Conservation (phyloP, 2,329 filamentous ascomycete species). For the Fusarium citri region DNA sequence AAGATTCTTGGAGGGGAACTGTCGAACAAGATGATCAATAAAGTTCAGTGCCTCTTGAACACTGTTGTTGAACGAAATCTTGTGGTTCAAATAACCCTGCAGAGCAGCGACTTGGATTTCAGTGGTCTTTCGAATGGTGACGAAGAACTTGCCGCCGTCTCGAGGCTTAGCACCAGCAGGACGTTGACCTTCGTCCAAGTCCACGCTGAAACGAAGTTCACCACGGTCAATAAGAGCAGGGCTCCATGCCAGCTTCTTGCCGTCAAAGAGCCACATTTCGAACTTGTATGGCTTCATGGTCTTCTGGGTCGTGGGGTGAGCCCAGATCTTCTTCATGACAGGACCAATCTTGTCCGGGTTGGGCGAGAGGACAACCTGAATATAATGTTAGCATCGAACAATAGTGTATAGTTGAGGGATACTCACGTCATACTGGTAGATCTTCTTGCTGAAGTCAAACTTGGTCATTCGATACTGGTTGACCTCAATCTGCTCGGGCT, state of each 20-base stretch:
- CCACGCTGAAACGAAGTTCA: slow-evolving; percentile 69
- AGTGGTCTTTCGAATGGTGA: slow-evolving; percentile 74
- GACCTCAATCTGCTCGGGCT: slow-evolving; percentile 65
- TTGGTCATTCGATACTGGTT: slow-evolving; percentile 80
- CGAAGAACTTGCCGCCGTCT: slow-evolving; percentile 63
- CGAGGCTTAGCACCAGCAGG: slow-evolving; percentile 50
- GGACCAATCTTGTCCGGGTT: slow-evolving; percentile 70
- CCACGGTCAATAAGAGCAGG: slow-evolving; percentile 56
- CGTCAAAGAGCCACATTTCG: slow-evolving; percentile 78
- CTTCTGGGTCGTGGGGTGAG: slow-evolving; percentile 68
- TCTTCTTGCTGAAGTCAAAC: slow-evolving; percentile 66
- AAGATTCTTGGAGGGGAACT: slow-evolving; percentile 76
- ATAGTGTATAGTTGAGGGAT: neutral
- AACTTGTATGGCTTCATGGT: slow-evolving; percentile 61
- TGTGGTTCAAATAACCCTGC: slow-evolving; percentile 71
- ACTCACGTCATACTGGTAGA: slow-evolving; percentile 89
- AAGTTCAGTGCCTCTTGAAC: slow-evolving; percentile 89
- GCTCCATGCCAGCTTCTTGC: slow-evolving; percentile 85
- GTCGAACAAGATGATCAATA: slow-evolving; percentile 87
- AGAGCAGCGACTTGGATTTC: slow-evolving; percentile 75
- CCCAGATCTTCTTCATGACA: slow-evolving; percentile 82
- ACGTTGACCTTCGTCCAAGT: slow-evolving; percentile 76
- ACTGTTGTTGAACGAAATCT: slow-evolving; percentile 69
- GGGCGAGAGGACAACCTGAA: slow-evolving; percentile 73
- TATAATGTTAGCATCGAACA: slow-evolving; percentile 14